A percentile compares a stretch with the other conserved stretches of the same genome.
phyloP scores from a whole-genome alignment of 495 filamentous ascomycete genomes.

The Penicillium coffeae region DNA sequence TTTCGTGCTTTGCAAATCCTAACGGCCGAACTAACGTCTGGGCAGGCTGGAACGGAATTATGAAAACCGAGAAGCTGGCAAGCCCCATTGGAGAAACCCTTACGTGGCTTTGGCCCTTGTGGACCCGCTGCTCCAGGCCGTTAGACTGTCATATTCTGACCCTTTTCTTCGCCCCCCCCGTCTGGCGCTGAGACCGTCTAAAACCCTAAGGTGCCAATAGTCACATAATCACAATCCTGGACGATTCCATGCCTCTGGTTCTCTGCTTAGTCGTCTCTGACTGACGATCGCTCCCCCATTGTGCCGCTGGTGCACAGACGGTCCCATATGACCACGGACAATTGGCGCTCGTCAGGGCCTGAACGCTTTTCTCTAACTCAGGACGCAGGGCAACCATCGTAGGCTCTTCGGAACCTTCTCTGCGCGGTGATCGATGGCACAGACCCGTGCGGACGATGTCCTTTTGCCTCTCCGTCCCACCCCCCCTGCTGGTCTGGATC shows the following conservation, averaged over 20 bases:
- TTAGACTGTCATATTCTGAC: slow-evolving; percentile 5
- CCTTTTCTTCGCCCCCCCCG: too few relatives aligned
- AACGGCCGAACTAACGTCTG: too few relatives aligned
- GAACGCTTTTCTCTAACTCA: slow-evolving; percentile 10
- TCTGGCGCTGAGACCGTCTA: background rate
- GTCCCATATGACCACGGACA: too few relatives aligned
- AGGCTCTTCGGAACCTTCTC: slow-evolving; percentile 20
- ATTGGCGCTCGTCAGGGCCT: too few relatives aligned
- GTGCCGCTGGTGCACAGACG: slow-evolving; percentile 23
- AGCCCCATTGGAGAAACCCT: slow-evolving; percentile 1
- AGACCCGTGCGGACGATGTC: background rate
- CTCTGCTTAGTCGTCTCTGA: background rate
- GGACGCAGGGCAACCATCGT: slow-evolving; percentile 14
- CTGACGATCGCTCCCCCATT: background rate
- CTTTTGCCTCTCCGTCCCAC: background rate
- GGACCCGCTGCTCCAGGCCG: slow-evolving; percentile 4
- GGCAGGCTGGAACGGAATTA: background rate
- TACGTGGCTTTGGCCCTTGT: slow-evolving; percentile 5
- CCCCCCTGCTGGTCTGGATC: background rate
- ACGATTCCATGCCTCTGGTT: background rate
- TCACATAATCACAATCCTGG: background rate
- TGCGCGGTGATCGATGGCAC: slow-evolving; percentile 11
- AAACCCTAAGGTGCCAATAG: too few relatives aligned
- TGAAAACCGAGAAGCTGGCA: background rate
- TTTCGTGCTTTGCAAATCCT: too few relatives aligned